A percentile compares a stretch with the other conserved stretches of the same genome.
These are phyloP conservation scores for Lumnitzera racemosa DNA, from an alignment of 345 rosid genomes.

Conservation along the genomic window DNA sequence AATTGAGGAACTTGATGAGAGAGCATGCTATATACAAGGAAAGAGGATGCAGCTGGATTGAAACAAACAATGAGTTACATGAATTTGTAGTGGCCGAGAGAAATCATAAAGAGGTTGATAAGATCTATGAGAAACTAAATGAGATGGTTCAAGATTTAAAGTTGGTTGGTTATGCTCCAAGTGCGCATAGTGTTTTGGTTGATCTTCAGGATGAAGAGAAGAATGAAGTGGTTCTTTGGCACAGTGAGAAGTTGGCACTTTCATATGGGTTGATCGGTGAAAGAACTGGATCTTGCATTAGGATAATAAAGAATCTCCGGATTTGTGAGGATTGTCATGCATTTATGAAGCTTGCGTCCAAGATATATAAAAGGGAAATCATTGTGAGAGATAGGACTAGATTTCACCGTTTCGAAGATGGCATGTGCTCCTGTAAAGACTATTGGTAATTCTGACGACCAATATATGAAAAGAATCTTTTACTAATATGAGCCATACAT, in stretches of 20 bases:
- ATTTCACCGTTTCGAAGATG: slow-evolving; percentile 35
- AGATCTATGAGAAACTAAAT: slow-evolving; percentile 21
- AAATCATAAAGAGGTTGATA: slow-evolving; percentile 14
- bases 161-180: slow-evolving; percentile 24
- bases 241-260: slow-evolving; percentile 39
- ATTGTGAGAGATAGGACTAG: slow-evolving; percentile 36
- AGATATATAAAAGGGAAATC: slow-evolving; percentile 24
- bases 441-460: slow-evolving; percentile 20
- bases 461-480: no score
- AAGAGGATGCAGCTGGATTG: slow-evolving; percentile 59
- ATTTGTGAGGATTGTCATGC: slow-evolving; percentile 37
- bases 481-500: no score
- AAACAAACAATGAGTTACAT: slow-evolving; percentile 35
- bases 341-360: slow-evolving; percentile 26
- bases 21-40: slow-evolving; percentile 41
- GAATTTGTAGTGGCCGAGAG: slow-evolving; percentile 36
- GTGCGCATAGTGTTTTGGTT: slow-evolving; percentile 20
- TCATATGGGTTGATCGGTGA: slow-evolving; percentile 24
- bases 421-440: slow-evolving; percentile 34
- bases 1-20: slow-evolving; percentile 43
- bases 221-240: slow-evolving; percentile 27
- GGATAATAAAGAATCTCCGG: slow-evolving; percentile 36
- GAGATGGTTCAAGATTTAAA: slow-evolving; percentile 25
- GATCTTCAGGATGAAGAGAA: slow-evolving; percentile 39
- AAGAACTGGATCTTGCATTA: slow-evolving; percentile 15